Evolutionary conservation across 192 early-diverging fungal species (phyloP).

Genomic region (Paraglomus occultum): DNA sequence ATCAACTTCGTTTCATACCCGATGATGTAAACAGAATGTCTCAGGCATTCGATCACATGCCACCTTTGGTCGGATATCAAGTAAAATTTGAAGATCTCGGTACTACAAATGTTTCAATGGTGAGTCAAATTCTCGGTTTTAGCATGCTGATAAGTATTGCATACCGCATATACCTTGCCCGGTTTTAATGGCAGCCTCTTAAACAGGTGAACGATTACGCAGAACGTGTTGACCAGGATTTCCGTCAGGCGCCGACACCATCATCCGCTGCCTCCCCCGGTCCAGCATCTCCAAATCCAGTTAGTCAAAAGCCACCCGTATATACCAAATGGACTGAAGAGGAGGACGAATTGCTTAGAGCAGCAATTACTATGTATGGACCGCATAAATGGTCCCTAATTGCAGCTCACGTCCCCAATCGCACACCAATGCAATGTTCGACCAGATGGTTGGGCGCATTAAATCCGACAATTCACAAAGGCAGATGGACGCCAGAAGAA

Average conservation of each 20-base stretch:
- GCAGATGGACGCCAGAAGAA: conserved; percentile 50
- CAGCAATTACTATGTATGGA: conserved; percentile 43
- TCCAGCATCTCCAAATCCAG: conserved; percentile 20
- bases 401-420: conserved; percentile 48
- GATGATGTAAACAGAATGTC: too few relatives aligned
- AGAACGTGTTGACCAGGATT: neutral
- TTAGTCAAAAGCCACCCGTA: conserved; percentile 41
- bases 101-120: too few relatives aligned
- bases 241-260: neutral
- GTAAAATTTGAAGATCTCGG: too few relatives aligned
- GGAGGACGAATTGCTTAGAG: conserved; percentile 43
- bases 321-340: conserved; percentile 49
- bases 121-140: too few relatives aligned
- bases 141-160: too few relatives aligned
- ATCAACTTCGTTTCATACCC: too few relatives aligned
- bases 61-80: too few relatives aligned
- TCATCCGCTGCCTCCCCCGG: neutral
- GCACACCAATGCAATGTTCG: conserved; percentile 54
- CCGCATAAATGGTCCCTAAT: conserved; percentile 51
- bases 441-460: conserved; percentile 49
- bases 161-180: too few relatives aligned
- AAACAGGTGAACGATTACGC: too few relatives aligned
- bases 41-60: too few relatives aligned
- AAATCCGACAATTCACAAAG: conserved; percentile 52
- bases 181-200: too few relatives aligned